A percentile compares a stretch with the other conserved stretches of the same genome.
These are phyloP conservation scores for Panicum miliaceum DNA, from an alignment of 176 grass and related monocot species.

Conservation along the genomic window DNA sequence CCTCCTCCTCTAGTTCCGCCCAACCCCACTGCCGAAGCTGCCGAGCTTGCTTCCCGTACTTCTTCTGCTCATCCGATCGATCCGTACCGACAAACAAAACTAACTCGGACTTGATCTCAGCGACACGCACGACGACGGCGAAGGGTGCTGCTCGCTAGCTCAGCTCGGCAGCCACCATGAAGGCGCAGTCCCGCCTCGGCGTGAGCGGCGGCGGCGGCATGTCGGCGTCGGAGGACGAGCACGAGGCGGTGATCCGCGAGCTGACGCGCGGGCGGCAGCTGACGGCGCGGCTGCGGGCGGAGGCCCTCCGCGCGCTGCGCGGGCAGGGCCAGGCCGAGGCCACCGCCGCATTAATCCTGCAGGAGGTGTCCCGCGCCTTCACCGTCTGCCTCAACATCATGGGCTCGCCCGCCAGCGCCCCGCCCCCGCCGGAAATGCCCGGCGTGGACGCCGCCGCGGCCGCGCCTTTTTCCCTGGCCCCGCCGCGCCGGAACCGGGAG, in stretches of 20 bases:
- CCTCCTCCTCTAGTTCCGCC: constrained; percentile 11
- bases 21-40: not conserved
- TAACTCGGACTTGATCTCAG: not conserved
- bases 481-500: constrained; percentile 7
- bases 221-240: constrained; percentile 11
- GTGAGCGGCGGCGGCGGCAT: not conserved
- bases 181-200: constrained; percentile 36
- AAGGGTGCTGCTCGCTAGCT: too few relatives aligned
- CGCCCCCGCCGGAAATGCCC: not conserved
- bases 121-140: not conserved
- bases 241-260: constrained; percentile 51
- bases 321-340: constrained; percentile 56
- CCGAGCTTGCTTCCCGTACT: not conserved
- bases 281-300: constrained; percentile 47
- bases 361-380: constrained; percentile 59
- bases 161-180: too few relatives aligned
- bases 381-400: constrained; percentile 48
- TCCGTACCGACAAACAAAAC: constrained; percentile 4
- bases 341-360: constrained; percentile 52
- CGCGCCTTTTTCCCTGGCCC: not conserved
- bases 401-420: not conserved
- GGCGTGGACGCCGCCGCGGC: not conserved
- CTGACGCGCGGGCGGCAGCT: constrained; percentile 55
- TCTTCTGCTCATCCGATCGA: not conserved
- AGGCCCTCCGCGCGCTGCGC: constrained; percentile 35